Percentiles rank a stretch among this genome's conserved stretches.
These are phyloP conservation scores for Mycena maculata DNA, from an alignment of 768 basidiomycete species.

Conservation along the genomic window DNA sequence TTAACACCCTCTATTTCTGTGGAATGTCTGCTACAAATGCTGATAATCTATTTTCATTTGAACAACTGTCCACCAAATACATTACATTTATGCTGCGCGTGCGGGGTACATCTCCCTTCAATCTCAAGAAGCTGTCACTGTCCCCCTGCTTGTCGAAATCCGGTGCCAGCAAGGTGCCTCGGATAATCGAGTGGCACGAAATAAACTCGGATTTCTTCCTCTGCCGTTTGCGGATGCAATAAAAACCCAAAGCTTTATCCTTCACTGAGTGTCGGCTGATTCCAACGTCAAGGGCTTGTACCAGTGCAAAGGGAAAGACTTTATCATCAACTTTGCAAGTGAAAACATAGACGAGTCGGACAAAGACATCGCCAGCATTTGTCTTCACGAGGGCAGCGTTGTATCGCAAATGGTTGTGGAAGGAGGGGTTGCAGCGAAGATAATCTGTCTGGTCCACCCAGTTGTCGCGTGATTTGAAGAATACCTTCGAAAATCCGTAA, in stretches of 20 bases:
- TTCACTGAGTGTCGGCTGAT: not conserved
- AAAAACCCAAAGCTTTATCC: not conserved
- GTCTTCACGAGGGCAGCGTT: conserved; percentile 37
- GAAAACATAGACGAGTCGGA: conserved; percentile 35
- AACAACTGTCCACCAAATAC: no score
- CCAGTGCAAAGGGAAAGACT: conserved; percentile 28
- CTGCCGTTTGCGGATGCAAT: conserved; percentile 8
- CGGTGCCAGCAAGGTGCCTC: conserved; percentile 28
- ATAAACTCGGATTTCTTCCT: conserved; percentile 28
- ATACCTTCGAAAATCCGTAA: conserved; percentile 28
- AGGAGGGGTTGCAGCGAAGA: conserved; percentile 35
- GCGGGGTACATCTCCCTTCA: not conserved
- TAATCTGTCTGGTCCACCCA: conserved; percentile 32
- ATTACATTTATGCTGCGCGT: not conserved
- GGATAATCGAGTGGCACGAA: conserved; percentile 33
- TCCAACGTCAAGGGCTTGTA: conserved; percentile 35
- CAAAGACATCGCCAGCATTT: conserved; percentile 30
- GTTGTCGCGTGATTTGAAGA: conserved; percentile 30
- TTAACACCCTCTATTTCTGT: no score
- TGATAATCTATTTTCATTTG: no score
- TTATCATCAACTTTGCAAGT: conserved; percentile 21
- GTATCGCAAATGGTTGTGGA: conserved; percentile 17
- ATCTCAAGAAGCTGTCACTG: conserved; percentile 32
- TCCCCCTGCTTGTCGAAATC: conserved; percentile 24
- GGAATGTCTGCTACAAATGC: no score